Evolutionary conservation across 2,329 filamentous ascomycete genomes (phyloP).

Genomic region (Fusarium redolens): DNA sequence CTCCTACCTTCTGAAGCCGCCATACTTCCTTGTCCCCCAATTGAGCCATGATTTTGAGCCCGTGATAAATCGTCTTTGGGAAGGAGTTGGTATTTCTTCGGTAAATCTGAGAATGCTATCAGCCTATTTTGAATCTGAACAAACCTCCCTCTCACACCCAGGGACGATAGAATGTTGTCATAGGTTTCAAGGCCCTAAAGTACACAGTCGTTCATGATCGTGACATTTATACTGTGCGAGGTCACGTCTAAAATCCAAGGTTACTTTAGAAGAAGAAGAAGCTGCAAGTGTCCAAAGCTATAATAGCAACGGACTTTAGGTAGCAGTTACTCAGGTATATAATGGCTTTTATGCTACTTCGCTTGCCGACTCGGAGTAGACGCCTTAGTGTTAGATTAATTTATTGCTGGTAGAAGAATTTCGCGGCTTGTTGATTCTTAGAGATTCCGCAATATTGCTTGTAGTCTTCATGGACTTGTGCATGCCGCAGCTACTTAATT

Average conservation of each 20-base stretch:
- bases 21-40: neutral
- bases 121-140: neutral
- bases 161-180: neutral
- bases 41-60: neutral
- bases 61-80: neutral
- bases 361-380: neutral
- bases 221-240: neutral
- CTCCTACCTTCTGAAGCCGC: neutral
- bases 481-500: neutral
- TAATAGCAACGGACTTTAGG: neutral
- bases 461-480: neutral
- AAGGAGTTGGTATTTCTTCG: neutral
- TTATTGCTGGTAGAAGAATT: neutral
- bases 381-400: neutral
- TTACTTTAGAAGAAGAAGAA: neutral
- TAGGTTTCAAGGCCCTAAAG: neutral
- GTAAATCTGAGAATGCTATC: neutral
- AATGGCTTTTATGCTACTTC: neutral
- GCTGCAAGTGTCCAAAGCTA: neutral
- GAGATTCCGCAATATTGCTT: neutral
- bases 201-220: neutral
- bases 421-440: neutral
- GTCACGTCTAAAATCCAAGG: neutral
- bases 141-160: neutral
- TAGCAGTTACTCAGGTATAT: neutral